A percentile compares a stretch with the other conserved stretches of the same genome.
These are phyloP conservation scores for Calycina marina DNA, from an alignment of 2,329 filamentous ascomycete species.

Conservation along the genomic window DNA sequence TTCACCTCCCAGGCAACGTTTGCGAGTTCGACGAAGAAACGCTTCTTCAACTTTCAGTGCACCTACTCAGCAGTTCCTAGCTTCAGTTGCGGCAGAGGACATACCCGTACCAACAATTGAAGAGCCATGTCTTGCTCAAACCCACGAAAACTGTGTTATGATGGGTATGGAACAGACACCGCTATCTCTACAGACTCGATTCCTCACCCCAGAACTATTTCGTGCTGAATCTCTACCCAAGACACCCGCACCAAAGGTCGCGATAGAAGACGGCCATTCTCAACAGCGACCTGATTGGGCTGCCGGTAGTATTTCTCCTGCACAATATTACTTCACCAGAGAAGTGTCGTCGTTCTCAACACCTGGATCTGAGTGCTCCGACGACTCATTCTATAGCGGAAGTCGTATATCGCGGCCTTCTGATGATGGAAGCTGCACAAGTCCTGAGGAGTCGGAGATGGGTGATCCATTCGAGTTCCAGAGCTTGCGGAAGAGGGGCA, in stretches of 20 bases:
- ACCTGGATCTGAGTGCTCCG: conserved; percentile 35
- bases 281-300: conserved; percentile 20
- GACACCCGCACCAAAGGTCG: conserved; percentile 34
- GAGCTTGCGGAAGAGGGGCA: conserved; percentile 12
- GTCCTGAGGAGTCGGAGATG: conserved; percentile 33
- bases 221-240: conserved; percentile 34
- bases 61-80: conserved; percentile 51
- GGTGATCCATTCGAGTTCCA: conserved; percentile 23
- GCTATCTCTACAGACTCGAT: conserved; percentile 6
- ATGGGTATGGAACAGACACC: conserved; percentile 15
- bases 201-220: conserved; percentile 12
- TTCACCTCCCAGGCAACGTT: conserved; percentile 19
- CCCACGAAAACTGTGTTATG: conserved; percentile 10
- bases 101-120: conserved; percentile 52
- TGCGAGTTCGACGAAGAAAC: conserved; percentile 20
- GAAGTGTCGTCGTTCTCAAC: conserved; percentile 18
- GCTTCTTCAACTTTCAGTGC: conserved; percentile 26
- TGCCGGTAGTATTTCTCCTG: conserved; percentile 10
- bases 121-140: conserved; percentile 30
- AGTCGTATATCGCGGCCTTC: conserved; percentile 41
- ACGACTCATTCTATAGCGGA: conserved; percentile 40
- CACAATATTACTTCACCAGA: conserved; percentile 13
- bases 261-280: conserved; percentile 6
- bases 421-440: conserved; percentile 39
- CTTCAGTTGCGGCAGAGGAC: conserved; percentile 50